Base-by-base conservation (phyloP, 768 basidiomycete species). In the Dioszegia aurantiaca region DNA sequence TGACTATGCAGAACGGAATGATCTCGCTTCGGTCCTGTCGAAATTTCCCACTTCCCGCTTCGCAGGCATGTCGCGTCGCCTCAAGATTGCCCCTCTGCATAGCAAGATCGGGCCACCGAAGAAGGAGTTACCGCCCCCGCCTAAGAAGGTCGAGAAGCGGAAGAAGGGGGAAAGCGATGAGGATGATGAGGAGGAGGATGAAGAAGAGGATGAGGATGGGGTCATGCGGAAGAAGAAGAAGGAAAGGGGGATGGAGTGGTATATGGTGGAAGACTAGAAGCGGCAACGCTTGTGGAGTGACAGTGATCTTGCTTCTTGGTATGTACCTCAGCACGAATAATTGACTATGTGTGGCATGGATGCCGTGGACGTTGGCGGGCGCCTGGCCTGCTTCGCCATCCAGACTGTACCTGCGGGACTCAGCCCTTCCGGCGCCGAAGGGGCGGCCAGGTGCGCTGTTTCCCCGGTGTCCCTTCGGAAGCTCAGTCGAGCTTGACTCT, bases 81-180 rank as follows among this genome's bases (percentile, higher is more conserved):
- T 63, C 17, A 56, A 55, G 19, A 70, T 73, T 24, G 60, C 58
- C 2, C 65, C 69, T 5, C 52, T 73, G 27, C 72, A 73, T 58
- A 55, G 42, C n/a, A 70, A 68, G 58, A 73, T 73, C 42, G 69
- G 69, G 14, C 60, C 69, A 3, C 67, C 69, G 2, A 63, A 59
- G 21, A 73, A 73, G 58, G 64, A 63, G 10, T 43, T 66, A 30
- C 72, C 72, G n/a, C 72, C 72, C 2, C 41, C 55, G 4, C 72
- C 72, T n/a, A 57, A 59, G 26, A 73, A 73, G 49, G 61, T 67
- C 2, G 62, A 55, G 28, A 66, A 62, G 61, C 64, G 62, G 67
- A 73, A 73, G 44, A 64, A 64, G 40, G 72, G 56, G 14, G 67
- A 68, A 1, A 55, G 53, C 12, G 56, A 58, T 12, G 69, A 70